Conservation (phyloP, 352 stramenopile genomes). For the Thraustochytrium striatum region DNA sequence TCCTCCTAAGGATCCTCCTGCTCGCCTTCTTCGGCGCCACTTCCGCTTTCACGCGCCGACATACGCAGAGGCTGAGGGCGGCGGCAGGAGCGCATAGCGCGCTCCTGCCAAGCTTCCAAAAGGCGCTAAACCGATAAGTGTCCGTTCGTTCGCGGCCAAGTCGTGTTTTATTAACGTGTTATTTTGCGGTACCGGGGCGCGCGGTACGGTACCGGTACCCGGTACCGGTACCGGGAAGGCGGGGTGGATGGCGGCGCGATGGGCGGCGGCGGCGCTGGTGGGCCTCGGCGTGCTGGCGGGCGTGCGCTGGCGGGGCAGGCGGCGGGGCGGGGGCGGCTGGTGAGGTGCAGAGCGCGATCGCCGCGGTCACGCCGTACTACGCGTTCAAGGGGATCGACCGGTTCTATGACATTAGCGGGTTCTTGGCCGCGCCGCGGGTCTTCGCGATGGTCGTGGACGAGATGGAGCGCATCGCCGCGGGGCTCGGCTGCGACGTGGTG, state of each 20-base stretch:
- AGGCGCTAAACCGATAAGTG: too few species aligned
- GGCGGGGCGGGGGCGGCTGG: not conserved
- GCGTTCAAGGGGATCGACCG: conserved; percentile 88
- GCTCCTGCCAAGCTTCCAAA: too few species aligned
- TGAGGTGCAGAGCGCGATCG: conserved; percentile 57
- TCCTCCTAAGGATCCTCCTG: not conserved
- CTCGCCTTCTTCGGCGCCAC: not conserved
- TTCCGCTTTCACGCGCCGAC: too few species aligned
- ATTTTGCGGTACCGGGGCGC: too few species aligned
- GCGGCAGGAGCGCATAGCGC: too few species aligned
- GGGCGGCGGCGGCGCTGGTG: too few species aligned
- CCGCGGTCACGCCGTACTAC: conserved; percentile 84
- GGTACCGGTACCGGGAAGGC: too few species aligned
- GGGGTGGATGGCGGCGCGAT: too few species aligned
- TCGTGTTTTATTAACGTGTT: too few species aligned
- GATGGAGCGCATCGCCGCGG: conserved; percentile 69
- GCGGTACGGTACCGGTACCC: too few species aligned
- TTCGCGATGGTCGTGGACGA: conserved; percentile 82
- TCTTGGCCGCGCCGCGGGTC: conserved; percentile 53
- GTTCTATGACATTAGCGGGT: conserved; percentile 91
- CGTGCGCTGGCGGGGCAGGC: not conserved
- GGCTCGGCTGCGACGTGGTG: conserved; percentile 71
- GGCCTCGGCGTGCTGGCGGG: not conserved
- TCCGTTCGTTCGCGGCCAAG: too few species aligned
- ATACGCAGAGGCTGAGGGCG: too few species aligned